phyloP scores from a whole-genome alignment of 176 grass and related monocot genomes.

The Elaeis guineensis region DNA sequence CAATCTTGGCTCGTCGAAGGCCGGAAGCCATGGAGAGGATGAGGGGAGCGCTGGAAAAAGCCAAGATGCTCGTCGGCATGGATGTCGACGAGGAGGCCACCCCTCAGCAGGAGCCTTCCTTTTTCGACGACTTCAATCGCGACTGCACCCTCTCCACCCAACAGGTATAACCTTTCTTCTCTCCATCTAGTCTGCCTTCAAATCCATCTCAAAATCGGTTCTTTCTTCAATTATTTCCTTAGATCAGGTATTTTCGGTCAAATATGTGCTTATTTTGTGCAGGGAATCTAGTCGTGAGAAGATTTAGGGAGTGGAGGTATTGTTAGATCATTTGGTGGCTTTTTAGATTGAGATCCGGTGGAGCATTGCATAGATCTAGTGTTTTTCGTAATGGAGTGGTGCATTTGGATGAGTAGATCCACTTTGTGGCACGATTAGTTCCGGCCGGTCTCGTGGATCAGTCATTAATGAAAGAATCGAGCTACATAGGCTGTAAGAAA shows the following conservation, averaged over 20 bases:
- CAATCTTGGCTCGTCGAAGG: background rate
- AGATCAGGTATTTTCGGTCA: background rate
- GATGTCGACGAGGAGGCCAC: slow-evolving; percentile 80
- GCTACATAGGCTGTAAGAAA: too few relatives aligned
- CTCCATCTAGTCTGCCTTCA: background rate
- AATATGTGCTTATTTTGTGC: too few relatives aligned
- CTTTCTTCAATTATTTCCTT: background rate
- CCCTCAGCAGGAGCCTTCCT: slow-evolving; percentile 53
- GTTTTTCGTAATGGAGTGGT: too few relatives aligned
- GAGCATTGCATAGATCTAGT: too few relatives aligned
- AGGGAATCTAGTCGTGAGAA: too few relatives aligned
- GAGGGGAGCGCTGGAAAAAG: slow-evolving; percentile 76
- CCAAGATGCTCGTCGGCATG: slow-evolving; percentile 97
- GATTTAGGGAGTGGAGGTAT: too few relatives aligned
- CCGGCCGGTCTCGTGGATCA: too few relatives aligned
- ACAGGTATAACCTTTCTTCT: slow-evolving; percentile 35
- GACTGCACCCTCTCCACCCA: slow-evolving; percentile 74
- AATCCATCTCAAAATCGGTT: slow-evolving; percentile 2
- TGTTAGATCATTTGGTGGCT: too few relatives aligned
- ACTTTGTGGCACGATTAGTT: too few relatives aligned
- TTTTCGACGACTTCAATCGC: slow-evolving; percentile 85
- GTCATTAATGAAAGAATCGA: too few relatives aligned
- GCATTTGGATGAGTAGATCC: too few relatives aligned
- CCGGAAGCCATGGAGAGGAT: slow-evolving; percentile 57
- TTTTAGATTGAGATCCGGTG: too few relatives aligned